Evolutionary conservation across 1,284 basidiomycete species (phyloP).

Genomic region (Apiotrichum sp.): DNA sequence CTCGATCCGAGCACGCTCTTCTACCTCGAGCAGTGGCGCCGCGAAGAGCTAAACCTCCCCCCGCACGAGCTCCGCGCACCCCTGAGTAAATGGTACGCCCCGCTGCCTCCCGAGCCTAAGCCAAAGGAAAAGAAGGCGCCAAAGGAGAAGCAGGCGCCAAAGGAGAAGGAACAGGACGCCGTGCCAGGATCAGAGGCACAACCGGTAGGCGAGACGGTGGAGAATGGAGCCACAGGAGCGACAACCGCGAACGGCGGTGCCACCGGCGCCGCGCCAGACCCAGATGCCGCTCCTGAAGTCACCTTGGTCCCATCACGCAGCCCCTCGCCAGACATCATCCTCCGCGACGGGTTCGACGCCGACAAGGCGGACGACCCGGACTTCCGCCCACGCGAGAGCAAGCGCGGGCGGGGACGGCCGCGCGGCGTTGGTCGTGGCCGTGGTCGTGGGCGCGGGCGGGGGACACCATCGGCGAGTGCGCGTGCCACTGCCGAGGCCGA

Average conservation of each 20-base stretch:
- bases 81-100: slow-evolving; percentile 17
- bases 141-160: background rate
- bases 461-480: too few relatives aligned
- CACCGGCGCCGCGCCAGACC: background rate
- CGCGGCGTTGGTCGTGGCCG: background rate
- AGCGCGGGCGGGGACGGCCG: background rate
- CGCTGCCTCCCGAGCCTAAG: background rate
- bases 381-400: slow-evolving; percentile 3
- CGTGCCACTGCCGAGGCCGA: too few relatives aligned
- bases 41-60: slow-evolving; percentile 25
- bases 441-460: background rate
- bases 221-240: background rate
- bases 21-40: slow-evolving; percentile 35
- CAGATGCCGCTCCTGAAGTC: background rate
- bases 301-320: background rate
- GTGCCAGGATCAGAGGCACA: too few relatives aligned
- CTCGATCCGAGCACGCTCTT: slow-evolving; percentile 37
- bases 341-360: slow-evolving; percentile 21
- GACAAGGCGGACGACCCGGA: slow-evolving; percentile 21
- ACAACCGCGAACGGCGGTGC: background rate
- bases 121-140: background rate
- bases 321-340: slow-evolving; percentile 18
- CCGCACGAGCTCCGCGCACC: slow-evolving; percentile 25
- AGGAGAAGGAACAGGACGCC: too few relatives aligned
- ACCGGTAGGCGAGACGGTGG: background rate